Percentiles rank a stretch among this genome's conserved stretches.
Evolutionary conservation across 768 basidiomycete genomes (phyloP).

Genomic region (Paxillus rubicundulus): DNA sequence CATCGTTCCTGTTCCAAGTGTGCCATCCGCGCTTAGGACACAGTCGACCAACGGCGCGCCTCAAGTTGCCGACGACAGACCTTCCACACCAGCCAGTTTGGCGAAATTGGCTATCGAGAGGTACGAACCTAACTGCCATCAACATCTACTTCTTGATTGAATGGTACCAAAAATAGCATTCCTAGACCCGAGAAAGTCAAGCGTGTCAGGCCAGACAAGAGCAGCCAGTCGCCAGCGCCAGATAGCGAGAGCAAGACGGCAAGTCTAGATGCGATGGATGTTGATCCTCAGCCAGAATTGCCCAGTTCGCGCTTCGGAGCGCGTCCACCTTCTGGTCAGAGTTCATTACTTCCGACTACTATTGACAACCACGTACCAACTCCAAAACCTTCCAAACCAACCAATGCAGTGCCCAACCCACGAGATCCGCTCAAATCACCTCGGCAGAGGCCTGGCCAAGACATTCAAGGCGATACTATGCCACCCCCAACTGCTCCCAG

Average conservation of each 20-base stretch:
- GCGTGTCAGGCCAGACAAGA: conserved; percentile 43
- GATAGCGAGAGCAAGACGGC: conserved; percentile 26
- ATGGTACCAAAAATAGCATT: conserved; percentile 42
- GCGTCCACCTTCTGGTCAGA: conserved; percentile 17
- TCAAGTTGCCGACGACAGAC: conserved; percentile 27
- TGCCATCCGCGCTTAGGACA: conserved; percentile 50
- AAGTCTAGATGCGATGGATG: conserved; percentile 36
- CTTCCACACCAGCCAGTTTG: conserved; percentile 30
- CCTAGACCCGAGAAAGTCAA: conserved; percentile 81
- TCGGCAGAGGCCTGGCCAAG: conserved; percentile 41
- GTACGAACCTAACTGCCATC: conserved; percentile 33
- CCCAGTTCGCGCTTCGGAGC: conserved; percentile 19
- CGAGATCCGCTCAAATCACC: conserved; percentile 41
- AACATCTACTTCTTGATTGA: conserved; percentile 3
- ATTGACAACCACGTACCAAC: conserved; percentile 17
- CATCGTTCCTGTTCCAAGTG: conserved; percentile 23
- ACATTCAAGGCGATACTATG: conserved; percentile 49
- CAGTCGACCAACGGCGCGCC: conserved; percentile 41
- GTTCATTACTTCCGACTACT: conserved; percentile 11
- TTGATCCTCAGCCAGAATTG: conserved; percentile 29
- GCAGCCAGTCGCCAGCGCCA: conserved; percentile 35
- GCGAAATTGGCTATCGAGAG: conserved; percentile 68
- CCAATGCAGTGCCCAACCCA: conserved; percentile 17
- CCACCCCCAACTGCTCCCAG: conserved; percentile 77
- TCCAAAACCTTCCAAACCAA: conserved; percentile 16